These are phyloP conservation scores for Rubroboletus pulcherrimus DNA, from an alignment of 768 basidiomycete genomes.

Conservation along the genomic window DNA sequence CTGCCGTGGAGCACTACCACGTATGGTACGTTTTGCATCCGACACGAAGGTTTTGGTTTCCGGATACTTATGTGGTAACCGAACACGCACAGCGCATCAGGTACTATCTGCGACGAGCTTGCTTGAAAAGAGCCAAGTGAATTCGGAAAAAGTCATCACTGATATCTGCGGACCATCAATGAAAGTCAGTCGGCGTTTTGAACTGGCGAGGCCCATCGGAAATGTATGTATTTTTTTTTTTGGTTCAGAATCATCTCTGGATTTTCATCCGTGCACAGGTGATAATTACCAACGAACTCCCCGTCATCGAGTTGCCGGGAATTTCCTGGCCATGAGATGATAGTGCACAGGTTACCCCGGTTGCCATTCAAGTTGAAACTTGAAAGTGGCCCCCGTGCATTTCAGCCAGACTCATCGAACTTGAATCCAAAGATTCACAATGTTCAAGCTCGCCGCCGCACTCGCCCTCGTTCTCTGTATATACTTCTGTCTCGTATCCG, in stretches of 20 bases:
- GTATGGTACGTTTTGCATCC: constrained; percentile 33
- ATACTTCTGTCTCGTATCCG: constrained; percentile 1
- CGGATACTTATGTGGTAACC: not conserved
- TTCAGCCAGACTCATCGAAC: not conserved
- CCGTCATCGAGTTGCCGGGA: not conserved
- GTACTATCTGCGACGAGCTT: not conserved
- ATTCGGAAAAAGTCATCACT: too few species aligned
- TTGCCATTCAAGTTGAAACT: too few species aligned
- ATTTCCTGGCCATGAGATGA: not conserved
- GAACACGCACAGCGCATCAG: not conserved
- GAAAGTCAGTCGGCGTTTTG: not conserved
- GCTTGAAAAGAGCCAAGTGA: not conserved
- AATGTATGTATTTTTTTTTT: not conserved
- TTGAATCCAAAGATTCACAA: not conserved
- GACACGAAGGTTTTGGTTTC: constrained; percentile 7
- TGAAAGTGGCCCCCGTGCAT: not conserved
- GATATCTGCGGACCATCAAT: not conserved
- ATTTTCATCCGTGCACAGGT: not conserved
- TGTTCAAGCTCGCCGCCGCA: not conserved
- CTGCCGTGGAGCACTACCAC: constrained; percentile 40
- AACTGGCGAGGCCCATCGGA: not conserved
- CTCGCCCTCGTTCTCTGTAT: not conserved
- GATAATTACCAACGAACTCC: not conserved
- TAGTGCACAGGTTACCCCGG: not conserved
- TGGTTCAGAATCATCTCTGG: not conserved